Base-by-base conservation (phyloP, 1,284 basidiomycete species). In the Melampsora larici-populina region DNA sequence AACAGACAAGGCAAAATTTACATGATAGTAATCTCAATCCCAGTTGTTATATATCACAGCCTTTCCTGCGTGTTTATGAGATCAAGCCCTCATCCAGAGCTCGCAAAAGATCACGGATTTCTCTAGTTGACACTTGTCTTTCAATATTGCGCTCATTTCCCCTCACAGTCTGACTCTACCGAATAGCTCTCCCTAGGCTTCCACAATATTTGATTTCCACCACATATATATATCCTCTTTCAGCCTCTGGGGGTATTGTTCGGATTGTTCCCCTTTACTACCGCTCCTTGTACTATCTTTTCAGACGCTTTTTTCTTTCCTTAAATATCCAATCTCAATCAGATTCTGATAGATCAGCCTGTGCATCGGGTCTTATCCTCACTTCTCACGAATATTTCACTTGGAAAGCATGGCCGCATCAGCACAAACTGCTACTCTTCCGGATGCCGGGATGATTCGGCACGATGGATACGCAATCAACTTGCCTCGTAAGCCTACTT, bases 261-360 rank as follows among this genome's bases (percentile, higher is more conserved):
- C 55, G 8, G 21, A 8, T 58, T 15, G n/a, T 58, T 29, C 55
- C 40, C 26, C 26, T 29, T 58, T 58, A 24, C 55, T 15, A 29
- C 55, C 55, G 55, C 55, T 58, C 55, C 55, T 29, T 58, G 55
- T 58, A 58, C 55, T 15, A 58, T 58, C 55, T 29, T 58, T 58
- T 58, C 18, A 24, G 7, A 58, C 3, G 26, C 5, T 55, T 55
- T 3, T 58, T 58, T 58, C 55, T 58, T 58, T 58, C 55, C 9
- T 58, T 58, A 43, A 43, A 43, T 58, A 58, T 58, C 18, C 26
- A 24, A 24, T 58, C 55, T n/a, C 18, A 58, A n/a, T 17, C 9
- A 11, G 15, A 17, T n/a, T 24, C n/a, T n/a, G 55, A 29, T 58
- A 29, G 26, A 6, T 58, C 55, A 29, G 26, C 26, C 26, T 58